Base-by-base conservation (phyloP, 1,284 basidiomycete species). In the Bondarzewia mesenterica region DNA sequence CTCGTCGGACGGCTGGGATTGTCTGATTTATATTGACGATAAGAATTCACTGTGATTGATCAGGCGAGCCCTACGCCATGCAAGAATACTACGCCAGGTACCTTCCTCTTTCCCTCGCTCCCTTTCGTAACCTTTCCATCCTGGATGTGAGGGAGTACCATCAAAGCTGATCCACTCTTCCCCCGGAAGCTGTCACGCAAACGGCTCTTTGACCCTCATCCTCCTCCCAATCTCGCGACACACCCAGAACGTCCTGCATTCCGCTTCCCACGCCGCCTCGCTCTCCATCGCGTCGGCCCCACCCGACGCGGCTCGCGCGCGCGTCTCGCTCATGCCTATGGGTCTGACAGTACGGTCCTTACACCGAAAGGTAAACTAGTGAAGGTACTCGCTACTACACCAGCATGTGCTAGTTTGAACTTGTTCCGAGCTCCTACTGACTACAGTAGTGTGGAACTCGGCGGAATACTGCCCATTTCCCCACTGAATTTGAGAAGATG, bases 201-300 rank as follows among this genome's bases (percentile, higher is more conserved):
- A 80, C 54, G 78, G 80, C n/a, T 79, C 77, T 4, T 66, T 85
- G 44, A 73, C 78, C 0, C 71, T 84, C 44, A 66, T 83, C 38
- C 72, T 82, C 54, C 67, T 85, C 55, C 82, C 82, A 14, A 81
- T 83, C 56, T 80, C 80, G 16, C 72, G 73, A 25, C 77, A 80
- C 53, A 74, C 72, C 51, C 68, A 69, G 55, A 85, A 85, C 60
- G 72, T 85, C 48, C 57, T 77, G 6, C 62, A 63, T 21, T 67
- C 72, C 15, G 59, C 65, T 21, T 53, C 59, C 4, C 71, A 72
- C 48, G 55, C 67, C 16, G 79, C 77, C 15, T 78, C 78, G 3
- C 73, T 84, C 54, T 76, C 79, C 8, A 62, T 82, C 26, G 65
- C 66, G 52, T 69, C 66, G 38, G 65, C 65, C n/a, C 61, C 60